These are phyloP conservation scores for Hypoxylon intermedium DNA, from an alignment of 495 filamentous ascomycete species.

Conservation along the genomic window DNA sequence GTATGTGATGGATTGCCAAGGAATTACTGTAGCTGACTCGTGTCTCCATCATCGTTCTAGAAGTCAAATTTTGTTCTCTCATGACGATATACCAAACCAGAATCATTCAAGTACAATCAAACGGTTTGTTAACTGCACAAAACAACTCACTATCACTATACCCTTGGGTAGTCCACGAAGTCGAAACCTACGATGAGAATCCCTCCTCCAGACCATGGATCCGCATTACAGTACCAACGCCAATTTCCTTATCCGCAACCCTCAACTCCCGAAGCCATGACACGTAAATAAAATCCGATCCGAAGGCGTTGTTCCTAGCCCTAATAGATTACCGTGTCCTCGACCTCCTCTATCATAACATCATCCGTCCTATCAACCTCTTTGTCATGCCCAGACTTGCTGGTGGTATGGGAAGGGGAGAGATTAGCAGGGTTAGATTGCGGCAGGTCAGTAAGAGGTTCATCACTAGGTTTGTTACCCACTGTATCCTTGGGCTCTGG, in stretches of 20 bases:
- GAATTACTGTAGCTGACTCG: not conserved
- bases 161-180: constrained; percentile 17
- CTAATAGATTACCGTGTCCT: constrained; percentile 89
- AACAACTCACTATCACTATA: constrained; percentile 21
- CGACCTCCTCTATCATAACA: constrained; percentile 74
- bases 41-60: not conserved
- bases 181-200: constrained; percentile 30
- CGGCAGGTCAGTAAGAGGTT: constrained; percentile 54
- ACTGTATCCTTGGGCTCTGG: constrained; percentile 43
- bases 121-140: constrained; percentile 1
- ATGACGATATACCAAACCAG: not conserved
- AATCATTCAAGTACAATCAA: not conserved
- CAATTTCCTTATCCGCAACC: constrained; percentile 8
- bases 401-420: constrained; percentile 42
- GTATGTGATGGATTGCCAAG: not conserved
- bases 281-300: too few species aligned
- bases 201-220: constrained; percentile 1
- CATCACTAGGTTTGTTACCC: constrained; percentile 56
- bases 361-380: constrained; percentile 73
- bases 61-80: not conserved
- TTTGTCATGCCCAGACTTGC: constrained; percentile 46
- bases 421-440: constrained; percentile 44
- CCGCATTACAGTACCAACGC: constrained; percentile 22
- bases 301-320: too few species aligned
- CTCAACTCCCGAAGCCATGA: too few species aligned